phyloP scores from a whole-genome alignment of 805 yeast species.

The Candida maltosa region DNA sequence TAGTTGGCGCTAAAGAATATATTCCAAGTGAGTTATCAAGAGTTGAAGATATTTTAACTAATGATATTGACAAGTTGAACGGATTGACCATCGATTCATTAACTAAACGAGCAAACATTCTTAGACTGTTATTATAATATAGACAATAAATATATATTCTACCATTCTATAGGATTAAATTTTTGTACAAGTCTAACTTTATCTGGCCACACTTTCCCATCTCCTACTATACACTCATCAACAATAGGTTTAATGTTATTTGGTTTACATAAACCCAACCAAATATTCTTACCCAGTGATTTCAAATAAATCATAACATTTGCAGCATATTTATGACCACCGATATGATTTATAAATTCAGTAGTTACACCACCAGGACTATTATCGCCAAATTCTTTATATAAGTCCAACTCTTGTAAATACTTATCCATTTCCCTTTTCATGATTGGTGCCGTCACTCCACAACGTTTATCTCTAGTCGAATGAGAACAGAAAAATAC shows the following conservation, averaged over 20 bases:
- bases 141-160: slow-evolving; percentile 2
- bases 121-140: slow-evolving; percentile 16
- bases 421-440: slow-evolving; percentile 72
- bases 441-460: slow-evolving; percentile 89
- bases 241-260: slow-evolving; percentile 68
- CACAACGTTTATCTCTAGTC: slow-evolving; percentile 91
- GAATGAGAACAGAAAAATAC: slow-evolving; percentile 84
- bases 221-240: slow-evolving; percentile 69
- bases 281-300: slow-evolving; percentile 65
- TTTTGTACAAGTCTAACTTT: slow-evolving; percentile 60
- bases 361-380: slow-evolving; percentile 75
- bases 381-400: slow-evolving; percentile 74
- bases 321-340: slow-evolving; percentile 95
- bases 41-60: slow-evolving; percentile 38
- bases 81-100: slow-evolving; percentile 48
- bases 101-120: slow-evolving; percentile 48
- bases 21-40: slow-evolving; percentile 45
- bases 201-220: slow-evolving; percentile 69
- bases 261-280: slow-evolving; percentile 88
- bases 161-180: slow-evolving; percentile 54
- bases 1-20: slow-evolving; percentile 44
- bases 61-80: slow-evolving; percentile 30
- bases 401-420: slow-evolving; percentile 66
- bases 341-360: slow-evolving; percentile 78
- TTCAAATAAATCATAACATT: slow-evolving; percentile 75